phyloP scores from a whole-genome alignment of 225 moss, liverwort and hornwort genomes.

The Physcomitrium patens region DNA sequence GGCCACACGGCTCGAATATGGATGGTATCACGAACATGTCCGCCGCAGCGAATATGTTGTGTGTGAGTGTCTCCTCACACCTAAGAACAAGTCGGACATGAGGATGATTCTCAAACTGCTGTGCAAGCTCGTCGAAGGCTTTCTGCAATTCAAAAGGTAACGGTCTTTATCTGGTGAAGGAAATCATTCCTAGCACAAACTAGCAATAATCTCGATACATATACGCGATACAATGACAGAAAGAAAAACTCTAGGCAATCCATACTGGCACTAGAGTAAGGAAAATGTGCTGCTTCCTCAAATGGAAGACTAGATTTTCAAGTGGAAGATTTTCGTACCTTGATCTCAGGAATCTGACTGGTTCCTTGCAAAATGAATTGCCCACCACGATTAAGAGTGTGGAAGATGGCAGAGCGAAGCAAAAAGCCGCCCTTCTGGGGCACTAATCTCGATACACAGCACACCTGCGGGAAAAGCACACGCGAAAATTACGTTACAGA shows the following conservation, averaged over 20 bases:
- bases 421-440: slow-evolving; percentile 93
- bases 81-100: slow-evolving; percentile 78
- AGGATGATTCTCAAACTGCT: slow-evolving; percentile 79
- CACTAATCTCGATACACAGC: slow-evolving; percentile 85
- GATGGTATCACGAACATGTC: slow-evolving; percentile 90
- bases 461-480: slow-evolving; percentile 55
- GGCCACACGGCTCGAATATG: slow-evolving; percentile 88
- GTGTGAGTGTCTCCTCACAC: slow-evolving; percentile 82
- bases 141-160: slow-evolving; percentile 33
- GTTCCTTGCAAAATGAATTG: slow-evolving; percentile 92
- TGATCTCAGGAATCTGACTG: slow-evolving; percentile 74
- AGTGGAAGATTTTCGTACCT: slow-evolving; percentile 47
- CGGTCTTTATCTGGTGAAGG: neutral
- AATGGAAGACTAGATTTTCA: neutral
- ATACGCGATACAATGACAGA: neutral
- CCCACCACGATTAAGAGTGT: slow-evolving; percentile 70
- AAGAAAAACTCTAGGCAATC: neutral
- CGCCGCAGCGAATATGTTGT: slow-evolving; percentile 82
- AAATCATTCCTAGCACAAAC: neutral
- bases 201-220: neutral
- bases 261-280: neutral
- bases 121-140: slow-evolving; percentile 75
- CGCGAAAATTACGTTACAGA: neutral
- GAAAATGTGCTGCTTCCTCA: neutral
- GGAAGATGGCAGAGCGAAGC: slow-evolving; percentile 80